Evolutionary conservation across 148 eudicot species (phyloP), one percentile per base, ranked within the genome.

Genomic region (Tetragonia tetragonoides): DNA sequence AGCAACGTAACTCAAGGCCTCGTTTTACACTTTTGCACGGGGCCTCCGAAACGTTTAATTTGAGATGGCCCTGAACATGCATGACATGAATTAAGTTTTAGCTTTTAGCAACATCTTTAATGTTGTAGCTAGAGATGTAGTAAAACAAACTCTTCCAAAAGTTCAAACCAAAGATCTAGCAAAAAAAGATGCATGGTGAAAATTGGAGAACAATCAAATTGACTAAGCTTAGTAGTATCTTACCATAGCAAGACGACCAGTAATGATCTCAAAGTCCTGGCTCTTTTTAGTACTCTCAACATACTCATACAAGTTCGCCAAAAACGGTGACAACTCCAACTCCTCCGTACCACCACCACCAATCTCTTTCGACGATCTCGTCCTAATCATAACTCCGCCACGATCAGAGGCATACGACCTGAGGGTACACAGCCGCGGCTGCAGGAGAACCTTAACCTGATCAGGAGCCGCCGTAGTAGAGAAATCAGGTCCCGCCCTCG

Each of bases 221-320:
- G 12, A 7, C 12, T 49, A 49, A 12, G 2, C 8, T 7, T 7
- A 54, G 16, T 9, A 16, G 21, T 20, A 14, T 44, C 46, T 49
- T 88, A 95, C 99, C 99, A 95, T 95, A 63, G 99, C 99, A 56
- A 95, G 85, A 20, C 99, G 97, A 67, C 97, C 99, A 21, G 91
- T 85, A 68, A 95, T 87, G 83, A 84, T 92, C 86, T 95, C 99
- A 61, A 92, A 85, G 73, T 95, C 96, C 68, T 92, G 93, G 46
- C 91, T 91, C 86, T 88, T 95, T 89, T 83, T 92, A 6, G 89
- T 78, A 76, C 96, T 95, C 79, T 95, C 99, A 3, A 95, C 82
- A 80, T 93, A 91, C 61, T 95, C 96, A 59, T 88, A 88, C 72
- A 95, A 75, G 44, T 83, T 90, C 20, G 79, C 93, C 44, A 92